These are phyloP conservation scores for Lentinus brumalis DNA, from an alignment of 768 basidiomycete species.

Conservation along the genomic window DNA sequence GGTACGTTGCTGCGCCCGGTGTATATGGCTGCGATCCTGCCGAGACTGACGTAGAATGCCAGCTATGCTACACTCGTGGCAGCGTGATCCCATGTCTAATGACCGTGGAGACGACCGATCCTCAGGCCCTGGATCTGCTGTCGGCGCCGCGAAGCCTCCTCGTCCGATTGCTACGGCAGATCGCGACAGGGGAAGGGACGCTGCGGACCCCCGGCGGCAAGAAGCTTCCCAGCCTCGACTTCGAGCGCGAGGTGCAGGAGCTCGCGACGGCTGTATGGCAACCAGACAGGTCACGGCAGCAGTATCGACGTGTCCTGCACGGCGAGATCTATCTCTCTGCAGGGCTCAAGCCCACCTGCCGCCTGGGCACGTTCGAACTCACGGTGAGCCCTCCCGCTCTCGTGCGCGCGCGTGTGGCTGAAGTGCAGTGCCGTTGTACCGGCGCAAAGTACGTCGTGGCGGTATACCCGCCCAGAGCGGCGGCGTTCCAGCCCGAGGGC, in stretches of 20 bases:
- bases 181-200: slow-evolving; percentile 3
- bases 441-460: slow-evolving; percentile 13
- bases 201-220: neutral
- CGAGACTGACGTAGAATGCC: neutral
- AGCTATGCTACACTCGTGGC: slow-evolving; percentile 28
- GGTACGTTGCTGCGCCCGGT: slow-evolving; percentile 8
- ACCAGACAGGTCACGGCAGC: slow-evolving; percentile 2
- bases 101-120: slow-evolving; percentile 20
- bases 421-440: neutral
- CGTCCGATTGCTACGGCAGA: slow-evolving; percentile 22
- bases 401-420: neutral
- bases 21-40: neutral
- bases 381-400: slow-evolving; percentile 12
- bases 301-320: slow-evolving; percentile 9
- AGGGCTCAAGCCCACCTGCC: slow-evolving; percentile 18
- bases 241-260: slow-evolving; percentile 11
- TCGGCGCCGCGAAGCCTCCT: slow-evolving; percentile 18
- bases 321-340: slow-evolving; percentile 24
- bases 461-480: slow-evolving; percentile 13
- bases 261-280: slow-evolving; percentile 19
- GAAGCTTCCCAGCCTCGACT: slow-evolving; percentile 9
- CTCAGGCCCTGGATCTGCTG: slow-evolving; percentile 25
- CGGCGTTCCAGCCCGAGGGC: slow-evolving; percentile 15
- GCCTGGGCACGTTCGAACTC: slow-evolving; percentile 21
- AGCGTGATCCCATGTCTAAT: slow-evolving; percentile 22